These are phyloP conservation scores for Candida succiphila DNA, from an alignment of 805 yeast genomes.

Conservation along the genomic window DNA sequence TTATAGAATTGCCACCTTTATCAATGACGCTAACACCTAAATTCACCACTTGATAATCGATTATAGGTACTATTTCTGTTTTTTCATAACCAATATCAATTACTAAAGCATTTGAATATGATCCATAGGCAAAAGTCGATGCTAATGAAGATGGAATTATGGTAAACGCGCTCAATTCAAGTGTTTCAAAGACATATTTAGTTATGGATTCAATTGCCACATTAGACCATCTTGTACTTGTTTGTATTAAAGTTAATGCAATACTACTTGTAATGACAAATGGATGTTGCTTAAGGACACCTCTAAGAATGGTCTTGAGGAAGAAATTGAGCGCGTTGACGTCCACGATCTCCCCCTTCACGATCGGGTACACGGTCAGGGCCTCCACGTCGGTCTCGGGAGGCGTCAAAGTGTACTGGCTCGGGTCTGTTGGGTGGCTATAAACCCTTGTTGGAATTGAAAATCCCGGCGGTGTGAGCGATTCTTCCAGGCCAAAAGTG, in stretches of 20 bases:
- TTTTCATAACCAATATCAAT: conserved; percentile 73
- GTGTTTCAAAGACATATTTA: conserved; percentile 62
- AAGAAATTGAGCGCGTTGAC: conserved; percentile 62
- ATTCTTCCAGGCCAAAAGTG: conserved; percentile 71
- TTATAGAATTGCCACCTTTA: conserved; percentile 63
- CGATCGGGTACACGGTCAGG: conserved; percentile 51
- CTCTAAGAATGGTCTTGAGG: conserved; percentile 40
- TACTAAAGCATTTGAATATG: conserved; percentile 54
- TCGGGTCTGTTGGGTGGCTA: conserved; percentile 13
- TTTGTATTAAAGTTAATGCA: conserved; percentile 55
- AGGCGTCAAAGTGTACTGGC: conserved; percentile 23
- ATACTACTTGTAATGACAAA: conserved; percentile 27
- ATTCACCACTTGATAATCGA: conserved; percentile 56
- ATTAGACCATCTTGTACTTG: conserved; percentile 64
- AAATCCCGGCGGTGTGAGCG: conserved; percentile 65
- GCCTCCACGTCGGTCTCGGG: conserved; percentile 19
- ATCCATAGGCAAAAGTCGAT: conserved; percentile 63
- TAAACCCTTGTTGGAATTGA: conserved; percentile 69
- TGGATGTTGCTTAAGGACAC: conserved; percentile 28
- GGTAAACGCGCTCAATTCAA: conserved; percentile 65
- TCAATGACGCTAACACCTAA: conserved; percentile 29
- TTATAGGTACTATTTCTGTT: conserved; percentile 72
- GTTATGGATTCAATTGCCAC: conserved; percentile 58
- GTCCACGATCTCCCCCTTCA: conserved; percentile 53
- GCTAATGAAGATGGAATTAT: conserved; percentile 61